phyloP scores from a whole-genome alignment of 2,329 filamentous ascomycete species.

The Fusarium oligoseptatum region DNA sequence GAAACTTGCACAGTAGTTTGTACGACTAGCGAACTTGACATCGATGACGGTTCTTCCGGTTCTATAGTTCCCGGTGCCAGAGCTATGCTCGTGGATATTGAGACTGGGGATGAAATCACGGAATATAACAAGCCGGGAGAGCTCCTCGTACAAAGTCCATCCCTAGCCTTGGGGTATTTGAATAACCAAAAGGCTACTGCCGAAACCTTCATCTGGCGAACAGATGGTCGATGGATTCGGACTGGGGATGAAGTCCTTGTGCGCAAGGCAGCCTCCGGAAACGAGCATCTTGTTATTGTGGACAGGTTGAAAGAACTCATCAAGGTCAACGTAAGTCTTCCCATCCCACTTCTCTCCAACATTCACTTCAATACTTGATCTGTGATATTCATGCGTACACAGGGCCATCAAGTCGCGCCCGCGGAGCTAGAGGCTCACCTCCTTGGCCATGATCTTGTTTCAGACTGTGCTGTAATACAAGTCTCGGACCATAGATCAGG shows the following conservation, averaged over 20 bases:
- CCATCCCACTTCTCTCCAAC: too few species aligned
- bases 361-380: background rate
- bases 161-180: slow-evolving; percentile 81
- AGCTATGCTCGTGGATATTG: slow-evolving; percentile 75
- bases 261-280: slow-evolving; percentile 63
- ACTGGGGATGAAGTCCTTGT: slow-evolving; percentile 67
- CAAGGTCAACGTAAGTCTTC: slow-evolving; percentile 63
- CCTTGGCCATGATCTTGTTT: slow-evolving; percentile 73
- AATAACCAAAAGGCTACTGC: slow-evolving; percentile 74
- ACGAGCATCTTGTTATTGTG: slow-evolving; percentile 40
- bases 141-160: slow-evolving; percentile 79
- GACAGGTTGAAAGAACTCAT: slow-evolving; percentile 60
- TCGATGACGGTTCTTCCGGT: slow-evolving; percentile 79
- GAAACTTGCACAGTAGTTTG: slow-evolving; percentile 81
- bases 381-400: background rate
- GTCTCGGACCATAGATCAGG: slow-evolving; percentile 67
- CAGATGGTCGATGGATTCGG: slow-evolving; percentile 40
- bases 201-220: slow-evolving; percentile 33
- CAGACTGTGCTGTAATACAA: slow-evolving; percentile 77
- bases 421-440: slow-evolving; percentile 79
- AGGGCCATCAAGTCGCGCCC: slow-evolving; percentile 81
- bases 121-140: slow-evolving; percentile 77
- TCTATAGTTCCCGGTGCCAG: slow-evolving; percentile 74
- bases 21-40: slow-evolving; percentile 71
- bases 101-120: slow-evolving; percentile 77